These are phyloP conservation scores for Fusarium torreyae DNA, from an alignment of 2,329 filamentous ascomycete genomes.

Conservation along the genomic window DNA sequence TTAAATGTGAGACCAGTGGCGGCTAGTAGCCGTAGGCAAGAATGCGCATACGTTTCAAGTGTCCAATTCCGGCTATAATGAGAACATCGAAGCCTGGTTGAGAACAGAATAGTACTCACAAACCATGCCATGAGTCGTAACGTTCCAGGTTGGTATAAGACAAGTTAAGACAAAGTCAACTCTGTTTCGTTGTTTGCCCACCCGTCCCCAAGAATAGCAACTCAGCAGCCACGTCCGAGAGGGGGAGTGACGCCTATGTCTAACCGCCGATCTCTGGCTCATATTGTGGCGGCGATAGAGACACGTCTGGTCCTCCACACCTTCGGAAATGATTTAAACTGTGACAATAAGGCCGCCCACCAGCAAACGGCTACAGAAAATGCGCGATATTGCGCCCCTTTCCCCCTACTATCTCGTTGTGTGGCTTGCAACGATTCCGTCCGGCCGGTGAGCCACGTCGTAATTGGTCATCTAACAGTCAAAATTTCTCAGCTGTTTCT, in stretches of 20 bases:
- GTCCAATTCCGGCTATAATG: conserved; percentile 25
- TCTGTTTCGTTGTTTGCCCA: conserved; percentile 14
- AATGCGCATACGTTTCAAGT: conserved; percentile 35
- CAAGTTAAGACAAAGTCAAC: conserved; percentile 11
- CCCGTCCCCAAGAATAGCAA: conserved; percentile 38
- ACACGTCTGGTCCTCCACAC: conserved; percentile 24
- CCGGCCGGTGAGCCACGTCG: conserved; percentile 15
- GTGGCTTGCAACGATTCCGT: conserved; percentile 29
- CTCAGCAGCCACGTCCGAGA: conserved; percentile 28
- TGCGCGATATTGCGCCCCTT: conserved; percentile 17
- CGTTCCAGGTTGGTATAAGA: conserved; percentile 25
- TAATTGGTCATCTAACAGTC: conserved; percentile 18
- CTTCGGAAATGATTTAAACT: conserved; percentile 22
- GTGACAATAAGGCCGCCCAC: conserved; percentile 6
- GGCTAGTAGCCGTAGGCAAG: conserved; percentile 18
- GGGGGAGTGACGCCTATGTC: conserved; percentile 8
- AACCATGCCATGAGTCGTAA: conserved; percentile 8
- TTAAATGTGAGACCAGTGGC: conserved; percentile 25
- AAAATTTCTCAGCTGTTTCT: conserved; percentile 26
- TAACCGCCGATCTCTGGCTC: conserved; percentile 35
- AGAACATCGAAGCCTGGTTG: conserved; percentile 12
- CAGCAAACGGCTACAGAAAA: conserved; percentile 8
- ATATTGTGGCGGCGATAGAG: conserved; percentile 30
- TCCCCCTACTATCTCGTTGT: conserved; percentile 12
- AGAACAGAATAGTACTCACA: neutral